phyloP scores from a whole-genome alignment of 441 rosid genomes.

The Capsella rubella region DNA sequence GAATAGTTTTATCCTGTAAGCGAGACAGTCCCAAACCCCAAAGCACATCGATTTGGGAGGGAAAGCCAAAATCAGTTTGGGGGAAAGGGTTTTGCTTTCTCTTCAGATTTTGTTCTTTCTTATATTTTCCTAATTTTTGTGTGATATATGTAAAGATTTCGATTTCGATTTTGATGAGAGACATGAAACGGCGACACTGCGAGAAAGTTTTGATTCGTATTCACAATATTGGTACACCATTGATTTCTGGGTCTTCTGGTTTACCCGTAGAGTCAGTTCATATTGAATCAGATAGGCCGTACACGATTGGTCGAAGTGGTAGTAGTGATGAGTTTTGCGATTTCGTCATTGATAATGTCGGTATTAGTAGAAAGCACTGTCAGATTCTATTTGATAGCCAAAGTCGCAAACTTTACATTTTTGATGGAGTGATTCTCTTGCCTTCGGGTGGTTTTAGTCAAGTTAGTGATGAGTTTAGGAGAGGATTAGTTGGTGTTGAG shows the following conservation, averaged over 20 bases:
- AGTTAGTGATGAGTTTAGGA: conserved; percentile 54
- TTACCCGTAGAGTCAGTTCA: conserved; percentile 50
- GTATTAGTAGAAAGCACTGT: conserved; percentile 79
- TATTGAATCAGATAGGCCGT: conserved; percentile 63
- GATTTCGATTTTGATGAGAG: conserved; percentile 25
- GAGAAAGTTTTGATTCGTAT: conserved; percentile 57
- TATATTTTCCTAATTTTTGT: not conserved
- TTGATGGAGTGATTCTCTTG: conserved; percentile 55
- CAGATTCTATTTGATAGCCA: conserved; percentile 67
- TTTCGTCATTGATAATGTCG: conserved; percentile 53
- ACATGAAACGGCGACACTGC: conserved; percentile 46
- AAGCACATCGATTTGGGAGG: conserved; percentile 37
- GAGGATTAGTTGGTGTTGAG: conserved; percentile 40
- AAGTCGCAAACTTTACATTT: conserved; percentile 57
- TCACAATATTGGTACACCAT: conserved; percentile 56
- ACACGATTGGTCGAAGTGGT: conserved; percentile 68
- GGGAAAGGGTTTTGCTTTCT: conserved; percentile 29
- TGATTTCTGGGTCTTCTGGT: conserved; percentile 59
- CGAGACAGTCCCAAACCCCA: not conserved
- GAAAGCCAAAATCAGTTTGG: conserved; percentile 20
- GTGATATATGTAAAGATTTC: conserved; percentile 34
- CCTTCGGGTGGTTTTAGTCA: conserved; percentile 30
- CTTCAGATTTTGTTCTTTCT: not conserved
- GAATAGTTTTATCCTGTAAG: not conserved
- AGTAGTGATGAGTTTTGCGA: conserved; percentile 45